Percentiles rank a stretch among this genome's conserved stretches.
Evolutionary conservation across 306 rosid species (phyloP).

Genomic region (Crotalaria pallida): DNA sequence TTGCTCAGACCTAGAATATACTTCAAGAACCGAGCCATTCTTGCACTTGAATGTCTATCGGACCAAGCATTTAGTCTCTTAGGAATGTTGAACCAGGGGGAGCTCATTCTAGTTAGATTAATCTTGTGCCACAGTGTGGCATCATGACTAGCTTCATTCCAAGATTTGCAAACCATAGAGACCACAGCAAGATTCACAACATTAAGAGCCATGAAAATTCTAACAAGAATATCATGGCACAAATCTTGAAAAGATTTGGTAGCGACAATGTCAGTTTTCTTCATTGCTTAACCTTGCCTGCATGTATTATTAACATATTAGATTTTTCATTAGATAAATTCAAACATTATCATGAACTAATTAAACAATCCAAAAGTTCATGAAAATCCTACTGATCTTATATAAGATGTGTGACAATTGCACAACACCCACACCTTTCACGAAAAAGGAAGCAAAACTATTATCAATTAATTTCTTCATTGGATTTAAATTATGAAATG

Average conservation of each 20-base stretch:
- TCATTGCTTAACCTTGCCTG: neutral
- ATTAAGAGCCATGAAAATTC: constrained; percentile 13
- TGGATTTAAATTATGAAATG: too few relatives aligned
- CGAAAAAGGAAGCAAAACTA: too few relatives aligned
- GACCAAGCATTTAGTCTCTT: neutral
- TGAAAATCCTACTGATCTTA: too few relatives aligned
- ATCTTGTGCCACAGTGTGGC: constrained; percentile 20
- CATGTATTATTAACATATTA: too few relatives aligned
- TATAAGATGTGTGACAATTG: too few relatives aligned
- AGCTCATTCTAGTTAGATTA: neutral
- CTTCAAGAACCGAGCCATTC: neutral
- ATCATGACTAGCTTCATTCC: neutral
- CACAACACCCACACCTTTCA: too few relatives aligned
- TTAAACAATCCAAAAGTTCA: too few relatives aligned
- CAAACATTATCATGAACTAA: too few relatives aligned
- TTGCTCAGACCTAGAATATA: constrained; percentile 5
- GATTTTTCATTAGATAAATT: too few relatives aligned
- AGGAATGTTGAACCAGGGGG: neutral
- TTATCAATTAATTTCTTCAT: too few relatives aligned
- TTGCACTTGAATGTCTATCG: neutral
- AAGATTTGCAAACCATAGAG: constrained; percentile 10
- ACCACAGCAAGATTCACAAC: constrained; percentile 17
- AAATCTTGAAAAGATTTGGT: neutral
- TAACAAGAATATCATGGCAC: neutral
- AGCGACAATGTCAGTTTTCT: neutral